Evolutionary conservation across 257 asterid species (phyloP).

Genomic region (Solanum pinnatisectum): DNA sequence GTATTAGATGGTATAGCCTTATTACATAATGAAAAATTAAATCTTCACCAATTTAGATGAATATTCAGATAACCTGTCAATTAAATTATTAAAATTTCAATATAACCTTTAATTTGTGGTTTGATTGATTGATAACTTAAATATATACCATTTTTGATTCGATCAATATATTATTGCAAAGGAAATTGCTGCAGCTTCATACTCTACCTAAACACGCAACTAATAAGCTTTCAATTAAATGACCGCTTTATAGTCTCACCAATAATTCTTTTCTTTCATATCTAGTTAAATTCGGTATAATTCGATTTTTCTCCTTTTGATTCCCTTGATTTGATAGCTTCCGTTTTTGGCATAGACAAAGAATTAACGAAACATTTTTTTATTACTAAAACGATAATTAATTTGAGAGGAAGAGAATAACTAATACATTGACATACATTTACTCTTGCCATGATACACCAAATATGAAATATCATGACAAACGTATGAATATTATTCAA

Average conservation of each 20-base stretch:
- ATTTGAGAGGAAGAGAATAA: not conserved
- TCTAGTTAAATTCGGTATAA: not conserved
- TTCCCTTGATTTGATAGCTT: not conserved
- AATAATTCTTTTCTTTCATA: not conserved
- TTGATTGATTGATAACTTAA: not conserved
- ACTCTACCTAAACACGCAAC: not conserved
- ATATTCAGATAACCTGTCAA: no score
- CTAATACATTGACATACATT: not conserved
- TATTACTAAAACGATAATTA: no score
- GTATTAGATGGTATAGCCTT: not conserved
- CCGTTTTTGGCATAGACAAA: not conserved
- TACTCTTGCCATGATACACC: not conserved
- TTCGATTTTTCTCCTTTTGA: not conserved
- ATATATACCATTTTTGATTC: not conserved
- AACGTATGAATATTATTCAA: not conserved
- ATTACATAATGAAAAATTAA: no score
- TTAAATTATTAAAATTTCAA: no score
- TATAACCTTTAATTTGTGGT: not conserved
- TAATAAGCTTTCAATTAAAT: no score
- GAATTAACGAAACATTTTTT: not conserved
- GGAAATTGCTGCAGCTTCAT: not conserved
- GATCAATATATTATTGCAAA: not conserved
- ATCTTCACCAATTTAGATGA: accelerated
- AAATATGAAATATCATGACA: not conserved
- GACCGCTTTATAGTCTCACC: not conserved